A percentile compares a stretch with the other conserved stretches of the same genome.
phyloP scores from a whole-genome alignment of 345 rosid genomes.

The Geranium brycei region DNA sequence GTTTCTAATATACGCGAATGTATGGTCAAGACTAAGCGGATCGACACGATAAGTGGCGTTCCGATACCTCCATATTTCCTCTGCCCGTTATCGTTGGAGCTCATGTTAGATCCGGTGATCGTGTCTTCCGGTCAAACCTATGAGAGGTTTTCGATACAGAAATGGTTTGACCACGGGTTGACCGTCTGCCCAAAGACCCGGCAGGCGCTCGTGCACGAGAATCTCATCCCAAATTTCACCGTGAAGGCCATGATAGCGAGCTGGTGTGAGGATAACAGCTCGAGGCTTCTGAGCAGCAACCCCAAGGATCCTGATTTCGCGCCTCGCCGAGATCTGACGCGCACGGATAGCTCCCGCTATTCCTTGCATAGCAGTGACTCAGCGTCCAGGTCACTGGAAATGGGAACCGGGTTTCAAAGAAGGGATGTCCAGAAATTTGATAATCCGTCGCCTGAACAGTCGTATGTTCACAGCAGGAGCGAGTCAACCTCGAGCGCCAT shows the following conservation, averaged over 20 bases:
- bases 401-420: slow-evolving; percentile 36
- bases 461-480: slow-evolving; percentile 64
- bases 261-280: slow-evolving; percentile 67
- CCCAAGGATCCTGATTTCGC: slow-evolving; percentile 23
- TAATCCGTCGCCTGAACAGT: slow-evolving; percentile 39
- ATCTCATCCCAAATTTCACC: slow-evolving; percentile 79
- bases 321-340: slow-evolving; percentile 37
- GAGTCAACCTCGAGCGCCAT: slow-evolving; percentile 64
- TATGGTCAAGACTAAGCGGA: slow-evolving; percentile 43
- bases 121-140: slow-evolving; percentile 94
- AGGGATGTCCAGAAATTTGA: slow-evolving; percentile 38
- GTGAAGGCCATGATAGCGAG: slow-evolving; percentile 81
- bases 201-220: slow-evolving; percentile 47
- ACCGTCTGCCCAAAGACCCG: slow-evolving; percentile 79
- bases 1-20: slow-evolving; percentile 49
- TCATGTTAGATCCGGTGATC: slow-evolving; percentile 87
- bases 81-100: slow-evolving; percentile 79
- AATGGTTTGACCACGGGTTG: slow-evolving; percentile 73
- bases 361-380: slow-evolving; percentile 45
- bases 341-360: slow-evolving; percentile 34
- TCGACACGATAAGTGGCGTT: slow-evolving; percentile 46
- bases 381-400: slow-evolving; percentile 51
- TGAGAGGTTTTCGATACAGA: slow-evolving; percentile 75
- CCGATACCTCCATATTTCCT: slow-evolving; percentile 64
- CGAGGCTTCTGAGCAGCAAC: slow-evolving; percentile 19